A percentile compares a stretch with the other conserved stretches of the same genome.
These are phyloP conservation scores for Saturnispora mendoncae DNA, from an alignment of 805 yeast genomes.

Conservation along the genomic window DNA sequence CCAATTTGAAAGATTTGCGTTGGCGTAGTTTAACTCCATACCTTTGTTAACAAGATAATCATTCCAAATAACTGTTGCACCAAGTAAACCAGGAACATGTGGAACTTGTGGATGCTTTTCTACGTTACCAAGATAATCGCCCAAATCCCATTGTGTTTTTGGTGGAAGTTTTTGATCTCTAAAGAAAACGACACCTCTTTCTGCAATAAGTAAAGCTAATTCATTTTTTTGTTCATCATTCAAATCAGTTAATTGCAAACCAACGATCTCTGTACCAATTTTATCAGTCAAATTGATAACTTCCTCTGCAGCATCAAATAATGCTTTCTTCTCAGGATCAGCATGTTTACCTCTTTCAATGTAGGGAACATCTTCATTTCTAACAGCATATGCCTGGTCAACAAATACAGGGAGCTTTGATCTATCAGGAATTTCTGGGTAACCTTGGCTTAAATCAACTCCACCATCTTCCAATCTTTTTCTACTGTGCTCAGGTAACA, in stretches of 20 bases:
- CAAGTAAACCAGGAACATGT: slow-evolving; percentile 30
- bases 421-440: slow-evolving; percentile 31
- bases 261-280: slow-evolving; percentile 42
- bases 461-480: slow-evolving; percentile 30
- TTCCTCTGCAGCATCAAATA: slow-evolving; percentile 33
- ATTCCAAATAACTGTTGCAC: slow-evolving; percentile 36
- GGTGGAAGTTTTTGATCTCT: slow-evolving; percentile 39
- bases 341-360: slow-evolving; percentile 30
- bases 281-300: slow-evolving; percentile 37
- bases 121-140: slow-evolving; percentile 37
- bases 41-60: slow-evolving; percentile 27
- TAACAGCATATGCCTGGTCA: slow-evolving; percentile 34
- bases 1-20: slow-evolving; percentile 17
- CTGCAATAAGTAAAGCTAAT: slow-evolving; percentile 38
- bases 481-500: slow-evolving; percentile 22
- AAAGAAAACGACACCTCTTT: slow-evolving; percentile 44
- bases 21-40: slow-evolving; percentile 15
- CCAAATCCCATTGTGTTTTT: slow-evolving; percentile 35
- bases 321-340: slow-evolving; percentile 34
- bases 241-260: slow-evolving; percentile 37
- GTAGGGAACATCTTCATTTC: slow-evolving; percentile 28
- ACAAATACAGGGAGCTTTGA: slow-evolving; percentile 30
- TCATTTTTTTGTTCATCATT: slow-evolving; percentile 38
- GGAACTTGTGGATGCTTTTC: slow-evolving; percentile 33
- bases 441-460: slow-evolving; percentile 31